Conservation (phyloP, 257 asterid species). For the Scutellaria galericulata region DNA sequence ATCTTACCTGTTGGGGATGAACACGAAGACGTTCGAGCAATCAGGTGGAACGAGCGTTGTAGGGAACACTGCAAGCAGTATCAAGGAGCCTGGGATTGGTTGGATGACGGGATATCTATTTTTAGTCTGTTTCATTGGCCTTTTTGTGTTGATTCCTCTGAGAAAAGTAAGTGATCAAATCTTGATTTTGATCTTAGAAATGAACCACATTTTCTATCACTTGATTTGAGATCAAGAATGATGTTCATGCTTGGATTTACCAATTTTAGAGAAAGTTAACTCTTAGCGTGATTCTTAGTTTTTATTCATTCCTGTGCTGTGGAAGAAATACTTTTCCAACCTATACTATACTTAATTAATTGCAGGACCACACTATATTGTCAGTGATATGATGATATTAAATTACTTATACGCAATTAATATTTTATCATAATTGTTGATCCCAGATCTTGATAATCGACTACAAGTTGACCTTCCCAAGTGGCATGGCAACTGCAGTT, state of each 20-base stretch:
- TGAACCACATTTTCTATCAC: no score
- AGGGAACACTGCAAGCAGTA: constrained; percentile 70
- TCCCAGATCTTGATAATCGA: constrained; percentile 82
- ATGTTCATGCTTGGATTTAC: no score
- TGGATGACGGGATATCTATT: constrained; percentile 83
- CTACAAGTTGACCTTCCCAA: constrained; percentile 87
- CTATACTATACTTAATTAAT: no score
- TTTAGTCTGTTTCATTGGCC: constrained; percentile 79
- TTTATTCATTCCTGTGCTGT: no score
- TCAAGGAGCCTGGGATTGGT: constrained; percentile 76
- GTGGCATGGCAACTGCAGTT: constrained; percentile 94
- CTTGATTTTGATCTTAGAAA: no score
- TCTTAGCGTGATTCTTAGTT: no score
- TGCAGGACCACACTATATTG: no score
- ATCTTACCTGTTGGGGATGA: constrained; percentile 75
- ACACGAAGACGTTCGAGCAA: constrained; percentile 69
- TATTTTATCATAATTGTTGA: background rate
- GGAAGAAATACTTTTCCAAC: no score
- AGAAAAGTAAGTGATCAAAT: constrained; percentile 54
- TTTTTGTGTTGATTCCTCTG: constrained; percentile 87
- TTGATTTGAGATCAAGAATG: no score
- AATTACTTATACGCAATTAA: no score
- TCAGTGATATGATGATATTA: no score
- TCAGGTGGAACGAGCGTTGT: constrained; percentile 57
- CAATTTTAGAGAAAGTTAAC: no score